Conservation (phyloP, 495 filamentous ascomycete species). For the Thermochaetoides thermophila region DNA sequence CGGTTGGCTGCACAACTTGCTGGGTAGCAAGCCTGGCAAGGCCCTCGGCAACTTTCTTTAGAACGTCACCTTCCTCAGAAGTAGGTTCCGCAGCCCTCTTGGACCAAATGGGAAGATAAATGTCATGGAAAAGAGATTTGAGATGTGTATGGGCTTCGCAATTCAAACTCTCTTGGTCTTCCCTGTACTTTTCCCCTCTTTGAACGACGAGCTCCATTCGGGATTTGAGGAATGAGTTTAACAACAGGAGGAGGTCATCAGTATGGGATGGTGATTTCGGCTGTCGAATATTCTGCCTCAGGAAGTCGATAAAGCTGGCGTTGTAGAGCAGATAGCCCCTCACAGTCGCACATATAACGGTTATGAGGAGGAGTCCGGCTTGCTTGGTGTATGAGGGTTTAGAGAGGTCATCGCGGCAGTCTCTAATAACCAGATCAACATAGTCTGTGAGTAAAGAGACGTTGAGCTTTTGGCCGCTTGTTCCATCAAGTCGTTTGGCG, state of each 20-base stretch:
- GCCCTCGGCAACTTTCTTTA: slow-evolving; percentile 27
- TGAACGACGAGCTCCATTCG: slow-evolving; percentile 18
- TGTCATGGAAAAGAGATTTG: slow-evolving; percentile 20
- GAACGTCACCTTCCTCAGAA: slow-evolving; percentile 16
- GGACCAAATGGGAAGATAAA: slow-evolving; percentile 28
- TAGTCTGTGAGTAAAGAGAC: slow-evolving; percentile 21
- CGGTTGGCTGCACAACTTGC: slow-evolving; percentile 8
- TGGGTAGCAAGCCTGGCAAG: slow-evolving; percentile 25
- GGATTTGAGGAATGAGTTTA: slow-evolving; percentile 26
- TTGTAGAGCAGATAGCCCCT: slow-evolving; percentile 21
- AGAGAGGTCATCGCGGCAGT: slow-evolving; percentile 29
- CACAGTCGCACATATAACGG: slow-evolving; percentile 22
- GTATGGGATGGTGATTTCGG: slow-evolving; percentile 27
- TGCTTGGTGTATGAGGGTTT: slow-evolving; percentile 31
- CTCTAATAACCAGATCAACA: slow-evolving; percentile 22
- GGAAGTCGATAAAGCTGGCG: slow-evolving; percentile 19
- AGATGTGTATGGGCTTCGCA: slow-evolving; percentile 6
- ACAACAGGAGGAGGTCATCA: slow-evolving; percentile 25
- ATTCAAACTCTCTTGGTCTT: slow-evolving; percentile 14
- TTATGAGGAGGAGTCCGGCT: slow-evolving; percentile 30
- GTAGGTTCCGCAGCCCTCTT: slow-evolving; percentile 11
- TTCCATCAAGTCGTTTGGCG: slow-evolving; percentile 22
- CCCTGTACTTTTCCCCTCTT: slow-evolving; percentile 10
- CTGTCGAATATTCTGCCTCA: slow-evolving; percentile 24
- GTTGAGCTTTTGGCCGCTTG: slow-evolving; percentile 19